These are phyloP conservation scores for Malus asiatica DNA, from an alignment of 306 rosid genomes.

Conservation along the genomic window DNA sequence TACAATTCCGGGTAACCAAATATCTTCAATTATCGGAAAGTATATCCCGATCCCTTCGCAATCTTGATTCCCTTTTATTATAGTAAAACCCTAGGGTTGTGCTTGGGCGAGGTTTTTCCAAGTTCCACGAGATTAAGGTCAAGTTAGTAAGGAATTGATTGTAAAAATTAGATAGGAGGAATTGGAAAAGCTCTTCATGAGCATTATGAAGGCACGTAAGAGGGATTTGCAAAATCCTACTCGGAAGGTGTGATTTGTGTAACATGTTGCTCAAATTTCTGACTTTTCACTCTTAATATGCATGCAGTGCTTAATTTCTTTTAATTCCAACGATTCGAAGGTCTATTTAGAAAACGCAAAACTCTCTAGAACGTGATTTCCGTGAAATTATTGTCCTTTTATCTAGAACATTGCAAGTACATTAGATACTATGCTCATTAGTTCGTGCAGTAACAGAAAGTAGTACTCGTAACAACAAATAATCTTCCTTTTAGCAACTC, in stretches of 20 bases:
- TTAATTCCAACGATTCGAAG: background rate
- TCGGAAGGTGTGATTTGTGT: background rate
- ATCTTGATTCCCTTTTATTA: background rate
- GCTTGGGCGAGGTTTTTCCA: too few relatives aligned
- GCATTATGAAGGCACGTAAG: too few relatives aligned
- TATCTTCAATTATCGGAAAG: background rate
- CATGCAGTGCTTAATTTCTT: background rate
- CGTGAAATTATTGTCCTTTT: background rate
- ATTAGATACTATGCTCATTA: background rate
- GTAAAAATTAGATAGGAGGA: too few relatives aligned
- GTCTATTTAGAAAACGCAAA: background rate
- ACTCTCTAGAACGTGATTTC: background rate
- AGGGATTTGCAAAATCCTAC: too few relatives aligned
- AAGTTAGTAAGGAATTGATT: too few relatives aligned
- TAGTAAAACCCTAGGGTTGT: background rate
- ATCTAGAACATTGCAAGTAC: background rate
- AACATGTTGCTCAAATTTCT: background rate
- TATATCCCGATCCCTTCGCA: background rate
- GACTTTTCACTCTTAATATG: background rate
- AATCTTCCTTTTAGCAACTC: background rate
- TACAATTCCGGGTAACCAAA: constrained; percentile 15
- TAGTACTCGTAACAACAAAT: background rate
- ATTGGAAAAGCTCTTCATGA: too few relatives aligned
- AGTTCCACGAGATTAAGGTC: too few relatives aligned
- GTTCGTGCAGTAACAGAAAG: background rate